A percentile compares a stretch with the other conserved stretches of the same genome.
Conservation (phyloP, 1,284 basidiomycete genomes). For the Testicularia cyperi region DNA sequence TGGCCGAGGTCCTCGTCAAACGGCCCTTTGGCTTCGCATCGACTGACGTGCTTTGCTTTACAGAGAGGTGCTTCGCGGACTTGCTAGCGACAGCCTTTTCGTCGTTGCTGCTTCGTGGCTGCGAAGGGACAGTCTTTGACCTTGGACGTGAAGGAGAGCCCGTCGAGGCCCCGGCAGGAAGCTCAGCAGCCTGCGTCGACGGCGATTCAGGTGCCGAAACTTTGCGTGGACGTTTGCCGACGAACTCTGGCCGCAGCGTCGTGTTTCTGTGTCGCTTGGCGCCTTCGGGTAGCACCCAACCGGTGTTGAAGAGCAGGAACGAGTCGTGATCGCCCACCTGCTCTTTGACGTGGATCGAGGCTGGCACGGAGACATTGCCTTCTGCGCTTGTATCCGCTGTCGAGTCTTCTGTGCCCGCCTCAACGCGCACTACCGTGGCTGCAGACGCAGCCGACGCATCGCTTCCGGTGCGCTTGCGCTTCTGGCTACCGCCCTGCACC, state of each 20-base stretch:
- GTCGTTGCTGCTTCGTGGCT: too few species aligned
- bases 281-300: constrained; percentile 83
- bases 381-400: neutral
- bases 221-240: constrained; percentile 29
- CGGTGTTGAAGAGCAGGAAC: constrained; percentile 80
- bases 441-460: constrained; percentile 1
- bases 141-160: too few species aligned
- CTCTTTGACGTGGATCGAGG: constrained; percentile 13
- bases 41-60: too few species aligned
- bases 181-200: neutral
- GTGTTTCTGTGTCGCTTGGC: constrained; percentile 25
- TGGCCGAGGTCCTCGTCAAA: too few species aligned
- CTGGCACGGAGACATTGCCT: neutral
- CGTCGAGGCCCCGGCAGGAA: too few species aligned
- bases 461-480: constrained; percentile 16
- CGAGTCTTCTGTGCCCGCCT: constrained; percentile 1
- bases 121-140: too few species aligned
- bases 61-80: too few species aligned
- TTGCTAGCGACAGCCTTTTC: too few species aligned
- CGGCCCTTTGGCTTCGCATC: constrained; percentile 2
- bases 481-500: constrained; percentile 9
- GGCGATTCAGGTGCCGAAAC: constrained; percentile 38
- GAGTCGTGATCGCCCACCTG: constrained; percentile 72
- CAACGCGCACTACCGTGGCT: neutral
- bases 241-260: constrained; percentile 17